phyloP scores from a whole-genome alignment of 2,329 filamentous ascomycete genomes.

The Botrytis squamosa region DNA sequence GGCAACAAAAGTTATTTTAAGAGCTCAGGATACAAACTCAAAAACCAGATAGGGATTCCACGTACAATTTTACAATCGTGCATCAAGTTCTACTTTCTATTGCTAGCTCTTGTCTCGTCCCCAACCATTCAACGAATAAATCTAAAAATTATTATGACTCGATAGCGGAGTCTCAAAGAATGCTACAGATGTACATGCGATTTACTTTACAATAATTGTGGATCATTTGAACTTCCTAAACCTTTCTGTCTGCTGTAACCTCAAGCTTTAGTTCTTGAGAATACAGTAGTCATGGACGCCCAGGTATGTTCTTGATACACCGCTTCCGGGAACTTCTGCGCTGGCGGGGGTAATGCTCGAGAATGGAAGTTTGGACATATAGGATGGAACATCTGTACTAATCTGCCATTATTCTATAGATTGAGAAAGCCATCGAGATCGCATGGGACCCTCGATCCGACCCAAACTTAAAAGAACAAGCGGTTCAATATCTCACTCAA shows the following conservation, averaged over 20 bases:
- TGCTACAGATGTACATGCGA: slow-evolving; percentile 32
- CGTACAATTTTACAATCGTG: not conserved
- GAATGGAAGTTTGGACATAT: not conserved
- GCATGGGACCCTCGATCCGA: slow-evolving; percentile 80
- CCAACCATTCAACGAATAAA: slow-evolving; percentile 24
- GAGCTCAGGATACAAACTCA: slow-evolving; percentile 1
- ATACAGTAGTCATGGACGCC: slow-evolving; percentile 35
- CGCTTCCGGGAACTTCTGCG: slow-evolving; percentile 9
- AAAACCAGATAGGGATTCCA: not conserved
- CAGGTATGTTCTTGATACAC: slow-evolving; percentile 34
- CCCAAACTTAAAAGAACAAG: slow-evolving; percentile 73
- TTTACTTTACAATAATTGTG: slow-evolving; percentile 30
- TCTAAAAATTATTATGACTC: slow-evolving; percentile 30
- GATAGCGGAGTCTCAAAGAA: slow-evolving; percentile 34
- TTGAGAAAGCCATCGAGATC: slow-evolving; percentile 94
- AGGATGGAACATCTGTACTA: slow-evolving; percentile 3
- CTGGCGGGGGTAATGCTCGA: not conserved
- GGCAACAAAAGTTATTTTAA: not conserved
- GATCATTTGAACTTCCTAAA: slow-evolving; percentile 19
- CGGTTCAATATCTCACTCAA: slow-evolving; percentile 76
- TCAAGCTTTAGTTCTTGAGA: slow-evolving; percentile 20
- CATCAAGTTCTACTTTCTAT: not conserved
- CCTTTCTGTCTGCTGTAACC: slow-evolving; percentile 15
- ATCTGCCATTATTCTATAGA: slow-evolving; percentile 51
- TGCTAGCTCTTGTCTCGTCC: slow-evolving; percentile 20